Percentiles rank a stretch among this genome's conserved stretches.
Conservation (phyloP, 805 yeast genomes). For the Ogataea degrootiae region DNA sequence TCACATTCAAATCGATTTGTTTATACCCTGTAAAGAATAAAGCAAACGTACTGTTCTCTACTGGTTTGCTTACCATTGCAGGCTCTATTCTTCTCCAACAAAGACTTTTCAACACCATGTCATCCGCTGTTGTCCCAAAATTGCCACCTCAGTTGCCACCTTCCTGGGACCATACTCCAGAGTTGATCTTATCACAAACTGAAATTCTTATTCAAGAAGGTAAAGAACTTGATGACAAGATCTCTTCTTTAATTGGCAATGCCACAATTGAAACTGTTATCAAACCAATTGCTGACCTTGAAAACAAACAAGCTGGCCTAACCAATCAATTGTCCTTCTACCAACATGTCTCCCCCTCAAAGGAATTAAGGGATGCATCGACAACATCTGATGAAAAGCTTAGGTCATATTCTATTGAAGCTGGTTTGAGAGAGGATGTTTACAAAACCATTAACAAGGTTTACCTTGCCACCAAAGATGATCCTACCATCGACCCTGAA, state of each 20-base stretch:
- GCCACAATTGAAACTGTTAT: conserved; percentile 58
- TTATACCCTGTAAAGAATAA: not conserved
- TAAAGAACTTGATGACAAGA: conserved; percentile 43
- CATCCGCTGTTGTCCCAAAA: not conserved
- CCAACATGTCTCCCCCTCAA: conserved; percentile 64
- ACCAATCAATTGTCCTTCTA: conserved; percentile 58
- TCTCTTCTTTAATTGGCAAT: conserved; percentile 40
- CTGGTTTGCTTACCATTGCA: not conserved
- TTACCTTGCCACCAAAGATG: conserved; percentile 34
- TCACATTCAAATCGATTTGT: not conserved
- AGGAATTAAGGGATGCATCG: conserved; percentile 68
- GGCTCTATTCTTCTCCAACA: conserved; percentile 2
- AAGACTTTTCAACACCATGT: not conserved
- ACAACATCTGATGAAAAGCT: conserved; percentile 55
- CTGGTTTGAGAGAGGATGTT: conserved; percentile 61
- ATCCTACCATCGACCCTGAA: conserved; percentile 42
- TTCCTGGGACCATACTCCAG: conserved; percentile 57
- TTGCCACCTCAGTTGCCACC: conserved; percentile 39
- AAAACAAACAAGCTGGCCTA: conserved; percentile 42
- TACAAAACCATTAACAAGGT: conserved; percentile 54
- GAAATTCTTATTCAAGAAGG: conserved; percentile 40
- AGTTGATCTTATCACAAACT: conserved; percentile 39
- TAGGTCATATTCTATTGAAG: conserved; percentile 56
- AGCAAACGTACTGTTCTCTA: not conserved
- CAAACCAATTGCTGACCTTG: conserved; percentile 45